phyloP scores from a whole-genome alignment of 345 rosid genomes.

The Linum trigynum region DNA sequence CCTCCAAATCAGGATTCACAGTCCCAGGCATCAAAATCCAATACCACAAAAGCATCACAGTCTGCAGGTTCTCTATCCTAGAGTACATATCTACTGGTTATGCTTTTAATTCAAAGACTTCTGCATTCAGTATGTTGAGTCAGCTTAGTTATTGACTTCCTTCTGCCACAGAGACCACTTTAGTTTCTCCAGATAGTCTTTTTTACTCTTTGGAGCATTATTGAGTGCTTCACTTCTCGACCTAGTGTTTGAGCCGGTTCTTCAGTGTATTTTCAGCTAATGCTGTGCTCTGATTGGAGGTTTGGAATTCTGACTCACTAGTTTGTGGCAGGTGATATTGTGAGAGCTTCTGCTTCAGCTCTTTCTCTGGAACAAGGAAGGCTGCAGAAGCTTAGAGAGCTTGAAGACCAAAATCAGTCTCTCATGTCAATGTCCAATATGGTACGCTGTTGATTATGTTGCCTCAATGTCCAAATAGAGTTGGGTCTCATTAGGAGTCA shows the following conservation, averaged over 20 bases:
- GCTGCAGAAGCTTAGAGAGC: constrained; percentile 51
- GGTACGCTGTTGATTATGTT: constrained; percentile 33
- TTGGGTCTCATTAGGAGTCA: neutral
- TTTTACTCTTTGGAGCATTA: neutral
- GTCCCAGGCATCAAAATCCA: constrained; percentile 18
- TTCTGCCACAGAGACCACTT: too few relatives aligned
- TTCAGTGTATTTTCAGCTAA: neutral
- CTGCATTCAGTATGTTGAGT: neutral
- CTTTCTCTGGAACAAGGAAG: constrained; percentile 55
- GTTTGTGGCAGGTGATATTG: constrained; percentile 31
- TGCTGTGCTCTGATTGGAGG: neutral
- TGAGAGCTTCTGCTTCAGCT: constrained; percentile 66
- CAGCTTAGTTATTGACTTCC: neutral
- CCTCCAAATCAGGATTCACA: constrained; percentile 36
- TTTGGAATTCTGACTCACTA: constrained; percentile 19
- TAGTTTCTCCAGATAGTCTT: neutral
- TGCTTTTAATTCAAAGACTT: neutral
- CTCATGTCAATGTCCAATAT: constrained; percentile 35
- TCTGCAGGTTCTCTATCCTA: constrained; percentile 30
- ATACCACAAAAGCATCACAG: constrained; percentile 22
- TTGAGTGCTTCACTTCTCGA: neutral
- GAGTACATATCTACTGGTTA: neutral
- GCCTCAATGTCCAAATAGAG: neutral
- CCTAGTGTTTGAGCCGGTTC: constrained; percentile 18
- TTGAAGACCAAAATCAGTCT: constrained; percentile 37